phyloP scores from a whole-genome alignment of 495 filamentous ascomycete species.

The Penicillium salamii region DNA sequence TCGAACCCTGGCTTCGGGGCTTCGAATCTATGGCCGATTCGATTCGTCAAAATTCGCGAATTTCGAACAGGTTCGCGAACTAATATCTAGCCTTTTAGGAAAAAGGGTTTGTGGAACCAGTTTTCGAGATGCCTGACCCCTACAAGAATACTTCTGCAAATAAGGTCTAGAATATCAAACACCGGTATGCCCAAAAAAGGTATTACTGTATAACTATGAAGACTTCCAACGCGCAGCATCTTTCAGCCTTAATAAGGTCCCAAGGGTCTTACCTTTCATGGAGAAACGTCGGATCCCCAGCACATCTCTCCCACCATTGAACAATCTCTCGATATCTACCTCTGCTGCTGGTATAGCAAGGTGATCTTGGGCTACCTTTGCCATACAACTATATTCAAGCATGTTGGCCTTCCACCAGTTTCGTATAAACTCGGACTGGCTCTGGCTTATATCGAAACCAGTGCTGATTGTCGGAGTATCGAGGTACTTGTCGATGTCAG shows the following conservation, averaged over 20 bases:
- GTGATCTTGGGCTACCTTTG: background rate
- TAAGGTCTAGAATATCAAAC: background rate
- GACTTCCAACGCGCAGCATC: too few relatives aligned
- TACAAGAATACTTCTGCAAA: background rate
- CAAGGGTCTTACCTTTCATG: too few relatives aligned
- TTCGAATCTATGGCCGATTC: conserved; percentile 3
- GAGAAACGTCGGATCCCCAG: too few relatives aligned
- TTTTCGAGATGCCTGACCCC: background rate
- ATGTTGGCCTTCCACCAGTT: background rate
- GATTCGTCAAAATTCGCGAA: conserved; percentile 3
- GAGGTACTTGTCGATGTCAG: background rate
- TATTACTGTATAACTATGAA: background rate
- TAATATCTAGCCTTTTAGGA: background rate
- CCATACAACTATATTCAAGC: background rate
- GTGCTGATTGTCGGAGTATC: background rate
- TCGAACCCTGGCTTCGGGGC: conserved; percentile 4
- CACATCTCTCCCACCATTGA: too few relatives aligned
- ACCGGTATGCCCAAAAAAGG: background rate
- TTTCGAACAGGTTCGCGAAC: conserved; percentile 1
- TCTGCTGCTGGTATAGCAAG: background rate
- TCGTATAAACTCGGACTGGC: background rate
- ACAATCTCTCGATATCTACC: background rate
- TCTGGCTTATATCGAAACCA: background rate
- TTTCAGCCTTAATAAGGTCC: too few relatives aligned
- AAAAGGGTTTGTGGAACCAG: background rate